phyloP scores from a whole-genome alignment of 345 rosid genomes.

The Salix dunnii region DNA sequence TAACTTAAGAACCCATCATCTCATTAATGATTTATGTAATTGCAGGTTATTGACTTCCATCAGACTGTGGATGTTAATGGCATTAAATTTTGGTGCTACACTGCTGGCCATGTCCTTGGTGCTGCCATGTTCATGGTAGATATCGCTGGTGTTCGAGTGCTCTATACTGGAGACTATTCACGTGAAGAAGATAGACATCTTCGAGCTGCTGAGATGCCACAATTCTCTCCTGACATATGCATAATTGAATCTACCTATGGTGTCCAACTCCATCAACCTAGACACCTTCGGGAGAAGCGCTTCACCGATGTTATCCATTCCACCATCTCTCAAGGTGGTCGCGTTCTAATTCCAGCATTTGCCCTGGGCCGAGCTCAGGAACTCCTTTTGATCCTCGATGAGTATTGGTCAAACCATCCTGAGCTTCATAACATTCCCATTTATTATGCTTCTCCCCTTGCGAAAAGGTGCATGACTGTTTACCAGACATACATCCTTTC shows the following conservation, averaged over 20 bases:
- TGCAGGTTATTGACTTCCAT: conserved; percentile 85
- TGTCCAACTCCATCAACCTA: conserved; percentile 92
- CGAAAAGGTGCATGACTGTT: conserved; percentile 92
- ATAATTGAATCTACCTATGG: conserved; percentile 94
- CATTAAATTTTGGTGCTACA: conserved; percentile 93
- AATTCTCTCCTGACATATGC: conserved; percentile 94
- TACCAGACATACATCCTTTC: conserved; percentile 93
- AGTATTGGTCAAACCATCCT: conserved; percentile 83
- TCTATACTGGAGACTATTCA: conserved; percentile 93
- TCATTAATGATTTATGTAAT: not conserved
- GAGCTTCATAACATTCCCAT: conserved; percentile 89
- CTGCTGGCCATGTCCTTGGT: conserved; percentile 98
- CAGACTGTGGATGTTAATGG: conserved; percentile 90
- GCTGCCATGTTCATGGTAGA: conserved; percentile 99
- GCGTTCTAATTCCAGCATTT: conserved; percentile 58
- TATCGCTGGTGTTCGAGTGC: conserved; percentile 85
- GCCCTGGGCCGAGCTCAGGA: conserved; percentile 36
- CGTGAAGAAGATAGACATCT: conserved; percentile 96
- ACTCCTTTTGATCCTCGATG: conserved; percentile 52
- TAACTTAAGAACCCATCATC: too few species aligned
- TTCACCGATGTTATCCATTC: conserved; percentile 91
- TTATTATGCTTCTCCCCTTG: conserved; percentile 93
- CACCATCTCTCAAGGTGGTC: conserved; percentile 83
- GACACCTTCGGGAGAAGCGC: conserved; percentile 84
- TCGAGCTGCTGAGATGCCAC: conserved; percentile 92